phyloP scores from a whole-genome alignment of 1,139 yeast species.

The Lodderomyces beijingensis region DNA sequence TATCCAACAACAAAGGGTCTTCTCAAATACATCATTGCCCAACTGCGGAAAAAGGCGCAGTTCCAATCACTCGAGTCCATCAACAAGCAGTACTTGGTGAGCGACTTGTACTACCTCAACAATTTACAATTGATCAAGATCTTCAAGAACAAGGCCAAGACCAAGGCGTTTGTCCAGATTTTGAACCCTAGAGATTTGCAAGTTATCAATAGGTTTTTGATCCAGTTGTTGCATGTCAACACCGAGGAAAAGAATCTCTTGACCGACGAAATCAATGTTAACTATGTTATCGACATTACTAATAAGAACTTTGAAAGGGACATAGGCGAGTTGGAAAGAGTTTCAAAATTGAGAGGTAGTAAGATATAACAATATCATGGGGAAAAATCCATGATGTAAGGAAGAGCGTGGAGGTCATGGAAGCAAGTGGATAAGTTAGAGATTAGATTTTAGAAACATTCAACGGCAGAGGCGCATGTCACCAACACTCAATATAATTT shows the following conservation, averaged over 20 bases:
- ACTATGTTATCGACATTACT: conserved; percentile 36
- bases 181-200: conserved; percentile 27
- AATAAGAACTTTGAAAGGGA: conserved; percentile 30
- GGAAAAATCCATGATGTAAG: too few species aligned
- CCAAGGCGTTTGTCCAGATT: conserved; percentile 39
- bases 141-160: conserved; percentile 40
- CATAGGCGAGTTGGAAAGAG: conserved; percentile 5
- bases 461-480: too few species aligned
- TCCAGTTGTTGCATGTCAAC: conserved; percentile 16
- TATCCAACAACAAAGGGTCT: conserved; percentile 39
- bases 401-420: too few species aligned
- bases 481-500: too few species aligned
- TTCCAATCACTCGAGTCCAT: conserved; percentile 29
- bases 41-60: conserved; percentile 12
- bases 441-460: too few species aligned
- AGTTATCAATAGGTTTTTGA: conserved; percentile 26
- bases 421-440: too few species aligned
- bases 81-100: conserved; percentile 42
- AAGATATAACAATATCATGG: too few species aligned
- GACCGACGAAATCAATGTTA: conserved; percentile 21
- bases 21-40: conserved; percentile 27
- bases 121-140: conserved; percentile 34
- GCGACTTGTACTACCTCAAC: conserved; percentile 38
- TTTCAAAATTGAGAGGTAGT: neutral
- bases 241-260: conserved; percentile 10